Conservation (phyloP, 2,329 filamentous ascomycete genomes). For the Ophiognomonia clavigignenti-juglandacearum region DNA sequence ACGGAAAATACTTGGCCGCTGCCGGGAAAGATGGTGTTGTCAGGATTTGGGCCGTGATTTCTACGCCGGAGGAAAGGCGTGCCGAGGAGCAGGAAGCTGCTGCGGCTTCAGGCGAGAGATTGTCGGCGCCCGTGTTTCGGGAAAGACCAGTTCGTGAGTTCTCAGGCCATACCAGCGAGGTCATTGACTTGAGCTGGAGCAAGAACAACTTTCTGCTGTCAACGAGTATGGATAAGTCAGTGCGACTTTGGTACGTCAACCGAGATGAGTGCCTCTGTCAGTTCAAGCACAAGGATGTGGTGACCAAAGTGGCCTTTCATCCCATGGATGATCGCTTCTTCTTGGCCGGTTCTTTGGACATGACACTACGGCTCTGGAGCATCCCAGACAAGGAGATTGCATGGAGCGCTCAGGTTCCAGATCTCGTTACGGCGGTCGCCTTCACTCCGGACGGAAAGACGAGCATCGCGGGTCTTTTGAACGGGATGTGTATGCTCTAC, state of each 20-base stretch:
- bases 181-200: conserved; percentile 94
- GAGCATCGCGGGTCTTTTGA: conserved; percentile 82
- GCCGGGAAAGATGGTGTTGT: conserved; percentile 84
- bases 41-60: conserved; percentile 83
- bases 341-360: conserved; percentile 85
- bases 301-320: conserved; percentile 92
- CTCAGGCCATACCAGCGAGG: conserved; percentile 74
- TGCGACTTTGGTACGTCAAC: conserved; percentile 87
- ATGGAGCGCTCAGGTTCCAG: conserved; percentile 69
- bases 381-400: conserved; percentile 95
- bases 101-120: conserved; percentile 46
- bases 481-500: conserved; percentile 83
- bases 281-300: conserved; percentile 92
- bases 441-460: conserved; percentile 91
- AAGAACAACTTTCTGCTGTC: conserved; percentile 98
- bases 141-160: conserved; percentile 76
- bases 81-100: conserved; percentile 67
- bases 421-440: conserved; percentile 89
- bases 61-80: conserved; percentile 72
- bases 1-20: conserved; percentile 87
- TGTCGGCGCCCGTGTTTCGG: conserved; percentile 88
- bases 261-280: conserved; percentile 82
- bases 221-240: conserved; percentile 97
- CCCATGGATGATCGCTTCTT: conserved; percentile 96
- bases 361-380: conserved; percentile 86